Evolutionary conservation across 2,329 filamentous ascomycete species (phyloP).

Genomic region (Ophiosphaerella korrae): DNA sequence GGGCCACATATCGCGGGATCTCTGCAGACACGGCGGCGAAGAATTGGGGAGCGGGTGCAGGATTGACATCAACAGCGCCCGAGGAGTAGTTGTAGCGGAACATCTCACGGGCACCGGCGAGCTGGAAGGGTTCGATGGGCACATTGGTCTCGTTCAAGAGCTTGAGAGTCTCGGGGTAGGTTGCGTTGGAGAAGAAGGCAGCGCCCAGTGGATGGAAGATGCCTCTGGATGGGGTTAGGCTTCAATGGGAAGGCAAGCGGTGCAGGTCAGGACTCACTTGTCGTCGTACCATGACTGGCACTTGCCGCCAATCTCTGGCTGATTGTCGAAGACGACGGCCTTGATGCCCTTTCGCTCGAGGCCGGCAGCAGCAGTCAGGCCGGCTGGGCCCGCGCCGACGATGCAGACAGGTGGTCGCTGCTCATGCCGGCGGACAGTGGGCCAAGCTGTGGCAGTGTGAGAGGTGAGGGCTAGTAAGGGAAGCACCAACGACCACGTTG

Average conservation of each 20-base stretch:
- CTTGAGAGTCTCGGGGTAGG: slow-evolving; percentile 43
- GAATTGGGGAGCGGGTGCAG: slow-evolving; percentile 27
- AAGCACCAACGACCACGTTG: slow-evolving; percentile 30
- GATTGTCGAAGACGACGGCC: slow-evolving; percentile 45
- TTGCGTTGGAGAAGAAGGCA: slow-evolving; percentile 47
- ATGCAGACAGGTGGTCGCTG: slow-evolving; percentile 42
- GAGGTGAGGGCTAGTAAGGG: slow-evolving; percentile 27
- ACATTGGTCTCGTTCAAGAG: slow-evolving; percentile 42
- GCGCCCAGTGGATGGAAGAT: slow-evolving; percentile 48
- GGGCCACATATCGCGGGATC: slow-evolving; percentile 38
- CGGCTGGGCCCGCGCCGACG: slow-evolving; percentile 45
- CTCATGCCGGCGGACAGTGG: slow-evolving; percentile 22
- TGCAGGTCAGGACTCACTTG: slow-evolving; percentile 35
- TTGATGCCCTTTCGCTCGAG: slow-evolving; percentile 44
- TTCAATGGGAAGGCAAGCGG: slow-evolving; percentile 27
- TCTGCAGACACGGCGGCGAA: slow-evolving; percentile 34
- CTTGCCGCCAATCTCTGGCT: slow-evolving; percentile 44
- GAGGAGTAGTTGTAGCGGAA: slow-evolving; percentile 43
- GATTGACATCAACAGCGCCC: slow-evolving; percentile 31
- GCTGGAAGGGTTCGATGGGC: slow-evolving; percentile 35
- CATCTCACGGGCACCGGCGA: slow-evolving; percentile 39
- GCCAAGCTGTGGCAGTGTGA: slow-evolving; percentile 33
- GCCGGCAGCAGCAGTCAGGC: slow-evolving; percentile 40
- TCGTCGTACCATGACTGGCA: slow-evolving; percentile 47
- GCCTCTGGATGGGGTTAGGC: slow-evolving; percentile 44